phyloP scores from a whole-genome alignment of 164 flowering plant genomes.

The Cinnamomum chago region DNA sequence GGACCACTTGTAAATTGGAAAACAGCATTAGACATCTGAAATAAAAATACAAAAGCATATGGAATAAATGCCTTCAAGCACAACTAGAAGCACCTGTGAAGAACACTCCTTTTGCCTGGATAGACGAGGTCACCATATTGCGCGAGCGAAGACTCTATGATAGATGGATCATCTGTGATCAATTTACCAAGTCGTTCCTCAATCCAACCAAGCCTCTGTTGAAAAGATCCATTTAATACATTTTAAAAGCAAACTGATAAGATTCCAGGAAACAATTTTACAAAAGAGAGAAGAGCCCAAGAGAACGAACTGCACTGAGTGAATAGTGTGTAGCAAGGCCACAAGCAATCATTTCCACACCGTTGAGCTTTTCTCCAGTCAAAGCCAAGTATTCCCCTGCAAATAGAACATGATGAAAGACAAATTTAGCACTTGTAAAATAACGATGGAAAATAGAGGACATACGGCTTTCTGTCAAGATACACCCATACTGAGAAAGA shows the following conservation, averaged over 20 bases:
- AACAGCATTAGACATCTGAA: too few species aligned
- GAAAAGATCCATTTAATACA: constrained; percentile 7
- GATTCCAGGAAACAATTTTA: not conserved
- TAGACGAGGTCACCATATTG: constrained; percentile 77
- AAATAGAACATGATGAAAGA: constrained; percentile 4
- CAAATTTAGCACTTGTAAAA: too few species aligned
- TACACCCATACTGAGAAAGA: too few species aligned
- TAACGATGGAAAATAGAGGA: too few species aligned
- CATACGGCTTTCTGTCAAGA: too few species aligned
- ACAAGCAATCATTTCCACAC: constrained; percentile 87
- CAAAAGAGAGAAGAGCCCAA: not conserved
- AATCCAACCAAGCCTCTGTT: constrained; percentile 65
- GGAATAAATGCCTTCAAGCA: too few species aligned
- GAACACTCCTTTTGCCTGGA: constrained; percentile 57
- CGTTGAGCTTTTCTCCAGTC: constrained; percentile 88
- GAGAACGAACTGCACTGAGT: constrained; percentile 52
- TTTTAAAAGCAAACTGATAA: not conserved
- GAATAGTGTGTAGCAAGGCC: constrained; percentile 90
- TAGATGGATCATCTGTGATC: constrained; percentile 71
- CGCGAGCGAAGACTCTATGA: constrained; percentile 59
- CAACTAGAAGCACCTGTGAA: constrained; percentile 43
- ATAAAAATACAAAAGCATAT: too few species aligned
- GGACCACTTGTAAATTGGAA: too few species aligned
- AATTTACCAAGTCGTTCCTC: constrained; percentile 78
- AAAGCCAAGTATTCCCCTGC: constrained; percentile 92